Conservation (phyloP, 2,329 filamentous ascomycete species). For the Sarocladium strictum region DNA sequence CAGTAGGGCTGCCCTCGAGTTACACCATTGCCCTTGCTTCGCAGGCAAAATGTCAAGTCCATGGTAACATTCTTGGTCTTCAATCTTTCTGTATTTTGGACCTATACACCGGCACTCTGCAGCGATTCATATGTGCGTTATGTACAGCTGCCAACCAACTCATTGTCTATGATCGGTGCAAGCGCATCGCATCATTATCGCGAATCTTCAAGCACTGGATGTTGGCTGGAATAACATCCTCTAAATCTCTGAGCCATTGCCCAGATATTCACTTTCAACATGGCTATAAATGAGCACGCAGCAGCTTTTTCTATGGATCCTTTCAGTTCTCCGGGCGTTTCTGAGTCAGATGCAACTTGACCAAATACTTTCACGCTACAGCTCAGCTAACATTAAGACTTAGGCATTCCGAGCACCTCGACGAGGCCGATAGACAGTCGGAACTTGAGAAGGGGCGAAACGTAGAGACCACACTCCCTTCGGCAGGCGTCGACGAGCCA, state of each 20-base stretch:
- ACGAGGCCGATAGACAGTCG: neutral
- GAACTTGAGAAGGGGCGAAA: neutral
- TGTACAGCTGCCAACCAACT: too few relatives aligned
- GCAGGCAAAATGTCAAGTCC: neutral
- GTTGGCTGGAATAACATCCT: neutral
- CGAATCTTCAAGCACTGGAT: neutral
- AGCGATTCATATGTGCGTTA: neutral
- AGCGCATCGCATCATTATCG: too few relatives aligned
- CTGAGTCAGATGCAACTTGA: neutral
- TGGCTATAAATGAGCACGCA: neutral
- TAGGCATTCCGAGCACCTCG: neutral
- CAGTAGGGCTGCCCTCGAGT: neutral
- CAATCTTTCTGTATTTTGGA: too few relatives aligned
- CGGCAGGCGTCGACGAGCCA: neutral
- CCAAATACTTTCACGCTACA: too few relatives aligned
- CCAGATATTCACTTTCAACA: neutral
- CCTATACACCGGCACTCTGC: too few relatives aligned
- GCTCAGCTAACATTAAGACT: neutral
- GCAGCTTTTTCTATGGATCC: neutral
- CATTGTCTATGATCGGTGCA: too few relatives aligned
- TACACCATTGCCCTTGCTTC: neutral
- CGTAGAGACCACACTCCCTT: neutral
- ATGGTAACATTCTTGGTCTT: too few relatives aligned
- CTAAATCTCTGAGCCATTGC: too few relatives aligned
- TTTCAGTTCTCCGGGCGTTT: neutral